Evolutionary conservation across 768 basidiomycete genomes (phyloP), one percentile per base, ranked within the genome.

Genomic region (Leccinum uliginosum): DNA sequence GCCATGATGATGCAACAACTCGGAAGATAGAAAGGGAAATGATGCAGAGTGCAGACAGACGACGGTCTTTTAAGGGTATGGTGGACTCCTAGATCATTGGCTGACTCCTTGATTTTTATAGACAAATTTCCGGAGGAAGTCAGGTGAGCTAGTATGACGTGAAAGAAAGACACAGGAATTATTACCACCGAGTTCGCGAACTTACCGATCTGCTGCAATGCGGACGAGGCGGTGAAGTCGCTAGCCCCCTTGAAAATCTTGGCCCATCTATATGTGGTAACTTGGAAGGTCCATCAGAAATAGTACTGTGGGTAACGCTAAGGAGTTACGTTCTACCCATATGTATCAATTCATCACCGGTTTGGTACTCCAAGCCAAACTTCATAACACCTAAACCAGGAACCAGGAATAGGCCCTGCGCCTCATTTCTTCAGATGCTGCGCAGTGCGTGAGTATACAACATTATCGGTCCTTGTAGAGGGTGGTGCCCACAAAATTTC

Each of bases 1-100:
- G 26, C 17, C 71, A 71, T 71, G 56, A n/a, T 49, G 57, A 29
- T 50, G 9, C 30, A 23, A 35, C 51, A n/a, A n/a, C n/a, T n/a
- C n/a, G n/a, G 12, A 24, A 14, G 15, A 40, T 19, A n/a, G n/a
- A 51, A 12, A 23, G 34, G 57, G 63, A 30, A 47, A 51, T 59
- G 53, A 44, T 8, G 62, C 43, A 54, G 56, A 50, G 29, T 46
- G 47, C 34, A 30, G 46, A 35, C 34, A 55, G 35, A 53, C 14
- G 19, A 34, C 12, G 45, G 57, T 40, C 56, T 65, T 67, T 65
- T 60, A 65, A 62, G 48, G 45, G 27, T 51, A 27, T 19, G 35
- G 47, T 47, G 43, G 29, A 26, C 56, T 49, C 19, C 24, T n/a
- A 34, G 46, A 45, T 55, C 46, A 47, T 17, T 46, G 45, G 38